Evolutionary conservation across 2,329 filamentous ascomycete genomes (phyloP), one percentile per base, ranked within the genome.

Genomic region (Ophiostoma ips): DNA sequence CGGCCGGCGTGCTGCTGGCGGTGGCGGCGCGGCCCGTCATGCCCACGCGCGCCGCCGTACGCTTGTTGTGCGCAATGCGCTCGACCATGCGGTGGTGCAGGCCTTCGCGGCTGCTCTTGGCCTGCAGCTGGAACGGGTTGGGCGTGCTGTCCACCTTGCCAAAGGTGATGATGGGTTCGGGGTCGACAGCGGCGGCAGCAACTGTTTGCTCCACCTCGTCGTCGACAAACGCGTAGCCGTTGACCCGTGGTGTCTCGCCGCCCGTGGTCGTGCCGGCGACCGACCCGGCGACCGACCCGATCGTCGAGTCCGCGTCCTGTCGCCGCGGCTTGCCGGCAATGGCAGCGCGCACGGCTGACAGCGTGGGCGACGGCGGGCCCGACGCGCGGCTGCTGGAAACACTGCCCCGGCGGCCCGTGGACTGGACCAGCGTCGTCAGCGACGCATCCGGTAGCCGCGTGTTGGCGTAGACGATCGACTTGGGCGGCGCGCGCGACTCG

Each of bases 211-310:
- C 16, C 21, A 71, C 60, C 1, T 84, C 84, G 51, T 94, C 87
- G 57, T 95, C 88, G 34, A 98, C 89, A 65, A 95, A 96, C 0
- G 87, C 78, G 63, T 95, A 98, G 1, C 92, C 92, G 55, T 94
- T 94, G 0, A 96, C 86, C 2, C 87, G 76, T 0, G 90, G 92
- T 0, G 90, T 96, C 64, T 94, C 88, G 52, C 73, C 75, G 15
- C 82, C 84, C 15, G 30, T 21, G 2, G 51, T 35, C 28, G 55
- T 51, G 2, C 53, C 52, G 2, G 40, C 45, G 13, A 18, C 21
- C 5, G 38, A 41, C 13, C 38, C 38, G 6, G 38, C 38, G 11
- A 41, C 8, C 2, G 51, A 52, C 3, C 47, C 47, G 10, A 69
- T 63, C 5, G 65, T 69, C 6, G 77, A 77, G 56, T 87, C 81